These are phyloP conservation scores for Fusarium heterosporum DNA, from an alignment of 2,329 filamentous ascomycete species.

Conservation along the genomic window DNA sequence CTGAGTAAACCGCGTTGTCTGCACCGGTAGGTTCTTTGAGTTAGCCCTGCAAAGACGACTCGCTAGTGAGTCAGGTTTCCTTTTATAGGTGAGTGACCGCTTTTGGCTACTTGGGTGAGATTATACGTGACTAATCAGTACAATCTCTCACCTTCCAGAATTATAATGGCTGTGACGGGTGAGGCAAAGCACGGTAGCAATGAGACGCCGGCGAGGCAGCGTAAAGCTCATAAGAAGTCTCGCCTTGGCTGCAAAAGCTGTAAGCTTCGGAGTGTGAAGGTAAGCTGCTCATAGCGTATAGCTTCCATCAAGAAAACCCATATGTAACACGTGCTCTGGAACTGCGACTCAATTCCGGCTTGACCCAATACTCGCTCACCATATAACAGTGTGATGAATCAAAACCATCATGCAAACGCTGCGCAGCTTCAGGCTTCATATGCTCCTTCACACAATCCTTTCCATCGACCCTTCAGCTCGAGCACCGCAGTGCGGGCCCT, in stretches of 20 bases:
- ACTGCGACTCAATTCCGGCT: neutral
- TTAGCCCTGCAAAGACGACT: neutral
- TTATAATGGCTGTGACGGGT: constrained; percentile 18
- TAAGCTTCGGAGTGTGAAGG: constrained; percentile 66
- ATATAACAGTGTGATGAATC: constrained; percentile 64
- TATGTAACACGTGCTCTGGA: neutral
- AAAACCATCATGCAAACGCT: constrained; percentile 62
- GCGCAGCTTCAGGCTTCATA: constrained; percentile 58
- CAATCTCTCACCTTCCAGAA: neutral
- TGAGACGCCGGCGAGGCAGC: constrained; percentile 39
- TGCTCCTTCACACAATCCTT: constrained; percentile 58
- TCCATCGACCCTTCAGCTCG: constrained; percentile 39
- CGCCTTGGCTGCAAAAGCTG: constrained; percentile 67
- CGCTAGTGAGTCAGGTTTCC: neutral
- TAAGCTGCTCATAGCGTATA: constrained; percentile 37
- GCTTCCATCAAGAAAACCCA: neutral
- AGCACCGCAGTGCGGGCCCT: constrained; percentile 28
- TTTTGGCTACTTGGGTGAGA: constrained; percentile 13
- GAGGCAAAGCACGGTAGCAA: constrained; percentile 5
- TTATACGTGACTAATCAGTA: neutral
- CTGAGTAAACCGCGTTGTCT: neutral
- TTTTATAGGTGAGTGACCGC: neutral
- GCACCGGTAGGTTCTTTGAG: neutral
- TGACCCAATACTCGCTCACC: neutral
- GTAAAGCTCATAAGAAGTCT: constrained; percentile 63